Evolutionary conservation across 1,284 basidiomycete species (phyloP).

Genomic region (Xerocomus amazonicus): DNA sequence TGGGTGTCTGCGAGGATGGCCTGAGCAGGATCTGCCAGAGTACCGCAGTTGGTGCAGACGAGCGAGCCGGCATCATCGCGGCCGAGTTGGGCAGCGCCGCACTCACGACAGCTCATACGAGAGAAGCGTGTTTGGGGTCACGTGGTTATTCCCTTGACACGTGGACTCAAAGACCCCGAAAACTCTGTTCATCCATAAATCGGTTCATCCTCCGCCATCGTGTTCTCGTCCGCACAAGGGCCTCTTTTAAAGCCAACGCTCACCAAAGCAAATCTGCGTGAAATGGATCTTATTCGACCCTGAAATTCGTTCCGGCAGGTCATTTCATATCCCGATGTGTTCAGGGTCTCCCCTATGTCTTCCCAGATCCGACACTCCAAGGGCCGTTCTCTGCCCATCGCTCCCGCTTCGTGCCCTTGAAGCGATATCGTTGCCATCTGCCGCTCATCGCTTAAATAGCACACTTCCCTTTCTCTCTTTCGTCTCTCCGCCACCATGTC

Average conservation of each 20-base stretch:
- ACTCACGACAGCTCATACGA: conserved; percentile 43
- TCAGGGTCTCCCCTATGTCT: conserved; percentile 18
- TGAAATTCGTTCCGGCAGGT: not conserved
- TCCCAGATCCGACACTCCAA: conserved; percentile 1
- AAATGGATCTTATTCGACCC: not conserved
- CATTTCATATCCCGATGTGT: conserved; percentile 16
- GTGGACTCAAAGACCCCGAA: conserved; percentile 20
- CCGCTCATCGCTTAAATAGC: conserved; percentile 24
- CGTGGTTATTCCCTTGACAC: not conserved
- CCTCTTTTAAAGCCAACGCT: conserved; percentile 10
- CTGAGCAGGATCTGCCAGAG: conserved; percentile 59
- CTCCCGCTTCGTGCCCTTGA: conserved; percentile 10
- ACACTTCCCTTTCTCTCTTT: conserved; percentile 11
- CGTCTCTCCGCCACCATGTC: conserved; percentile 39
- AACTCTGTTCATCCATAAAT: conserved; percentile 19
- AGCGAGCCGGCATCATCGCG: conserved; percentile 54
- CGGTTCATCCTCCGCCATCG: not conserved
- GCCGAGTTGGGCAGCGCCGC: conserved; percentile 50
- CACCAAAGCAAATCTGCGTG: not conserved
- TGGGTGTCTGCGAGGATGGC: conserved; percentile 51
- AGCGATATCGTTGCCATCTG: conserved; percentile 2
- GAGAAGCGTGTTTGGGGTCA: conserved; percentile 6
- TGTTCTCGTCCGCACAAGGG: not conserved
- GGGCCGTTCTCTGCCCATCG: conserved; percentile 6
- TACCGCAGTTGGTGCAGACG: conserved; percentile 64